Conservation (phyloP, 345 rosid genomes). For the Pugionium cornutum region DNA sequence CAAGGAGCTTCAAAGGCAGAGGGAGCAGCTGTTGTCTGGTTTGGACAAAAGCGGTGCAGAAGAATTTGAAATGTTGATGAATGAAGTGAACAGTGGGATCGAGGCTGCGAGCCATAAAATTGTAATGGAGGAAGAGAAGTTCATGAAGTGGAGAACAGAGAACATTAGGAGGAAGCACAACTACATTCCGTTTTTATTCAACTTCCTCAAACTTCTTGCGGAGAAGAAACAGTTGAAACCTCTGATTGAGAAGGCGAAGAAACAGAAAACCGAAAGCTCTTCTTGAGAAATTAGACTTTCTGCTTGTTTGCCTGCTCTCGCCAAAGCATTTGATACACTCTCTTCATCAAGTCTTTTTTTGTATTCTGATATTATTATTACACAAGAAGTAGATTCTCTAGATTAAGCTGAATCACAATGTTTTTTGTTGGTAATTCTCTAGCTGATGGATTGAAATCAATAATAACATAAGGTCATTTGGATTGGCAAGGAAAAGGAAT, state of each 20-base stretch:
- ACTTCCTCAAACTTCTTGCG: slow-evolving; percentile 94
- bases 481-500: too few relatives aligned
- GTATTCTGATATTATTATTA: slow-evolving; percentile 21
- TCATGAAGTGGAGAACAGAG: slow-evolving; percentile 95
- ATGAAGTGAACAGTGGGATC: slow-evolving; percentile 71
- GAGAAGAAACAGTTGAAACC: slow-evolving; percentile 99
- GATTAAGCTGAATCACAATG: slow-evolving; percentile 16
- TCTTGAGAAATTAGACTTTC: slow-evolving; percentile 36
- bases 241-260: slow-evolving; percentile 94
- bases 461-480: too few relatives aligned
- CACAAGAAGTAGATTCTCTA: slow-evolving; percentile 32
- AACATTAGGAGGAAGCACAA: slow-evolving; percentile 93
- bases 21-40: slow-evolving; percentile 65
- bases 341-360: not conserved
- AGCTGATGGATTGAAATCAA: too few relatives aligned
- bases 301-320: not conserved
- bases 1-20: slow-evolving; percentile 81
- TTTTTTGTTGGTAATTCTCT: not conserved
- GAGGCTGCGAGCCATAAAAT: slow-evolving; percentile 86
- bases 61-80: slow-evolving; percentile 56
- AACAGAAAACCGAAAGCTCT: slow-evolving; percentile 70
- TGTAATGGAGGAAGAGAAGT: slow-evolving; percentile 91
- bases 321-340: slow-evolving; percentile 7
- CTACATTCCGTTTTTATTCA: slow-evolving; percentile 92
- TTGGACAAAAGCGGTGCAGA: slow-evolving; percentile 54